phyloP scores from a whole-genome alignment of 2,329 filamentous ascomycete species.

The Calonectria leucothoes region DNA sequence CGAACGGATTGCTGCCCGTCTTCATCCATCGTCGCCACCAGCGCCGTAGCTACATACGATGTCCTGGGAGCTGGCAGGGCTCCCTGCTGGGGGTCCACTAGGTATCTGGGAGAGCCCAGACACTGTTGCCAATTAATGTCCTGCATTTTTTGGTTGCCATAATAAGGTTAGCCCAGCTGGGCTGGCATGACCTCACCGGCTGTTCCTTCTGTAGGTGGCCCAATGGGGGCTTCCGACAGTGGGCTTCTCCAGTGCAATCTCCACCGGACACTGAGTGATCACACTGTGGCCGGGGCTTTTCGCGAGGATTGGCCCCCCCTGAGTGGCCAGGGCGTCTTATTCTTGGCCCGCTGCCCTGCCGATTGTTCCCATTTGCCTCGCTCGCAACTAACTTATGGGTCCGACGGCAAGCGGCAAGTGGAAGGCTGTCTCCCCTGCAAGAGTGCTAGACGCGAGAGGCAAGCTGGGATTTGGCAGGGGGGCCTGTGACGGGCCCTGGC shows the following conservation, averaged over 20 bases:
- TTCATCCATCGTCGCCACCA: background rate
- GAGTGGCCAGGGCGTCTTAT: background rate
- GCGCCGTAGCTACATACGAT: background rate
- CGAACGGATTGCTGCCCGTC: background rate
- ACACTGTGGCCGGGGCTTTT: constrained; percentile 6
- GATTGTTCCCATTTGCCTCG: constrained; percentile 10
- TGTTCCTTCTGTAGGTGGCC: constrained; percentile 2
- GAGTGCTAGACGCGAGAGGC: background rate
- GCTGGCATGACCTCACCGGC: constrained; percentile 25
- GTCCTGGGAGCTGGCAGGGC: background rate
- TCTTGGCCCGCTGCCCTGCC: background rate
- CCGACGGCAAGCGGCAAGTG: constrained; percentile 7
- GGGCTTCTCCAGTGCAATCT: background rate
- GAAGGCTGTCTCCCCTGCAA: background rate
- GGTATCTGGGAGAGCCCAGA: background rate
- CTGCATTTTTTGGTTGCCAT: constrained; percentile 5
- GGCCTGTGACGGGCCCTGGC: background rate
- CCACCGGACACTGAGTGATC: constrained; percentile 1
- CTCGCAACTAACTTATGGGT: background rate
- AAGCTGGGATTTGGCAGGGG: constrained; percentile 4
- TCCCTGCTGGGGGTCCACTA: constrained; percentile 9
- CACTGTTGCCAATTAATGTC: constrained; percentile 13
- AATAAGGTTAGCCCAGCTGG: constrained; percentile 27
- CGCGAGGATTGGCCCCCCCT: background rate
- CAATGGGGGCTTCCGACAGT: background rate